Base-by-base conservation (phyloP, 148 eudicot genomes). In the Rhododendron kiyosumense region DNA sequence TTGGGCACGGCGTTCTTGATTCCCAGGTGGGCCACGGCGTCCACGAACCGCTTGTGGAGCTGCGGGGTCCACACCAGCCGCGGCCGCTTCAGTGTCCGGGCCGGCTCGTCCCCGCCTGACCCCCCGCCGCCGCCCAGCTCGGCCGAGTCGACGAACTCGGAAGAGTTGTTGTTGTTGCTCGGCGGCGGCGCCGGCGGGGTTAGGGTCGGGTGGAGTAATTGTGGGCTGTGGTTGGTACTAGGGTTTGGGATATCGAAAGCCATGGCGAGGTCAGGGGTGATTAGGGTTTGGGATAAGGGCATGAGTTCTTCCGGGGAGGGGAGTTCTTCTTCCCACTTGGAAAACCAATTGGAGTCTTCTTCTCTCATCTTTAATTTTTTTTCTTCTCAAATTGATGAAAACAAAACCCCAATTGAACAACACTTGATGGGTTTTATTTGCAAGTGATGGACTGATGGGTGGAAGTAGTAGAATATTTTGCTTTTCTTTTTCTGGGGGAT, bases 1-100 rank as follows among this genome's bases (percentile, higher is more conserved):
- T 94, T 94, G 9, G 97, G 97, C 6, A 94, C 97, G 1, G 97
- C 97, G 85, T 94, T 94, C 83, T 94, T 94, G 75, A 94, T 94
- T 1, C 97, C 97, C 78, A 94, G 80, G 85, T 94, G 97, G 79
- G 95, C 97, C 83, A 94, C 97, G 0, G 95, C 95, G 57, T 94
- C 97, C 22, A 94, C 97, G 67, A 94, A 94, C 38, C 97, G 75
- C 88, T 94, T 94, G 83, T 94, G 97, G 5, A 94, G 94, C 90
- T 93, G 97, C 8, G 97, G 97, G 54, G 97, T 94, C 97, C 97
- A 94, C 81, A 94, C 97, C 5, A 94, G 91, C 8, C 97, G 89
- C 3, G 97, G 97, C 28, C 97, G 85, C 81, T 94, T 94, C 41
- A 94, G 90, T 79, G 97, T 94, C 57, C 95, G 73, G 0, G 97